A percentile compares a stretch with the other conserved stretches of the same genome.
These are phyloP conservation scores for Nemania sp. DNA, from an alignment of 2,329 filamentous ascomycete species.

Conservation along the genomic window DNA sequence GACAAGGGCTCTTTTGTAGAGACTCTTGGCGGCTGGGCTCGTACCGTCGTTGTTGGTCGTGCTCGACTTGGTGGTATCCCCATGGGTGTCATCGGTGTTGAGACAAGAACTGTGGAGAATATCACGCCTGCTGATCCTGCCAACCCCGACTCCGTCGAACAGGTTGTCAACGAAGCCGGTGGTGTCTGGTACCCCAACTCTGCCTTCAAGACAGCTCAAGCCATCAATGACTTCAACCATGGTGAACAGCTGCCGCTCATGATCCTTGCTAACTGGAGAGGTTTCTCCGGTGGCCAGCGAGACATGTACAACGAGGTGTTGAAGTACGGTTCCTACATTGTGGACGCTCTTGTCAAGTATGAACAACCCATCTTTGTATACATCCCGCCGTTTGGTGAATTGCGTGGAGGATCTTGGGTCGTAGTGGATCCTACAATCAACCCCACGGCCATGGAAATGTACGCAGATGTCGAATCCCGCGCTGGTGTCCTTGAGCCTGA, in stretches of 20 bases:
- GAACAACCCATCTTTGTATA: slow-evolving; percentile 99
- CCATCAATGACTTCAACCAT: slow-evolving; percentile 98
- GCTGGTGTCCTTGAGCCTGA: slow-evolving; percentile 98
- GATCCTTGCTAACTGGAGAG: slow-evolving; percentile 99
- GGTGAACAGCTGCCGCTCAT: slow-evolving; percentile 97
- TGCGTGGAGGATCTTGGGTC: slow-evolving; percentile 99
- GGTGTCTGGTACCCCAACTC: slow-evolving; percentile 99
- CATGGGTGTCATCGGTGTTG: slow-evolving; percentile 96
- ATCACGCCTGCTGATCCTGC: slow-evolving; percentile 94
- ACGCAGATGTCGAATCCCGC: slow-evolving; percentile 90
- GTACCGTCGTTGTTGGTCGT: slow-evolving; percentile 94
- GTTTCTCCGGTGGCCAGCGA: slow-evolving; percentile 98
- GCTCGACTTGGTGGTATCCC: slow-evolving; percentile 96
- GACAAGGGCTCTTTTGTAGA: slow-evolving; percentile 97
- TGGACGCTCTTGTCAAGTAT: slow-evolving; percentile 96
- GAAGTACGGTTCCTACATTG: slow-evolving; percentile 99
- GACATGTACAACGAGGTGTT: slow-evolving; percentile 99
- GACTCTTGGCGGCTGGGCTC: slow-evolving; percentile 93
- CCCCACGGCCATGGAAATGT: slow-evolving; percentile 97
- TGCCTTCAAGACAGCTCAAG: slow-evolving; percentile 98
- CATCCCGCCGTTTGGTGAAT: slow-evolving; percentile 94
- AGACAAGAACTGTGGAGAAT: slow-evolving; percentile 95
- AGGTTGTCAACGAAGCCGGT: slow-evolving; percentile 91
- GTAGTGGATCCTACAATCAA: slow-evolving; percentile 99
- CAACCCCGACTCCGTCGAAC: slow-evolving; percentile 97